These are phyloP conservation scores for Paramecium bursaria DNA, from an alignment of 73 alveolate species.

Conservation along the genomic window DNA sequence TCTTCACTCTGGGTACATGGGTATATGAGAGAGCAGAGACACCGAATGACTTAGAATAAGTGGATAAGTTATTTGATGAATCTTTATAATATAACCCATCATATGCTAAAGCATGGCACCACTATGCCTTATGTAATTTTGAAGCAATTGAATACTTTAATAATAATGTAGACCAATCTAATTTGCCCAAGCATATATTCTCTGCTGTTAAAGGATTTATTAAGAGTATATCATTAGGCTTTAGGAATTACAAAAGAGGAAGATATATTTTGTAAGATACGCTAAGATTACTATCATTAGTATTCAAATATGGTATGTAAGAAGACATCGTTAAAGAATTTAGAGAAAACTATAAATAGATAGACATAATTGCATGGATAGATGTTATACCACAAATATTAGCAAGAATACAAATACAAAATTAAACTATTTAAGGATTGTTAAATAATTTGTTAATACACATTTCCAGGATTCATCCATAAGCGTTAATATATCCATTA, in stretches of 20 bases:
- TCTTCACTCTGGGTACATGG: constrained; percentile 71
- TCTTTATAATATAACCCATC: constrained; percentile 56
- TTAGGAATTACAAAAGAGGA: constrained; percentile 80
- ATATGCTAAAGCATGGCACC: constrained; percentile 71
- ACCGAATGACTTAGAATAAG: constrained; percentile 47
- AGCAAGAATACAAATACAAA: constrained; percentile 93
- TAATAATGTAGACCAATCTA: constrained; percentile 47
- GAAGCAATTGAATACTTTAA: constrained; percentile 68
- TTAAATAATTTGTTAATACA: constrained; percentile 86
- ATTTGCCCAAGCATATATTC: constrained; percentile 75
- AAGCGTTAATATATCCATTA: constrained; percentile 93
- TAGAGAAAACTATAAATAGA: constrained; percentile 84
- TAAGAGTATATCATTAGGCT: constrained; percentile 82
- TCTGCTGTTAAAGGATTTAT: constrained; percentile 95
- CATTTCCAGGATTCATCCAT: constrained; percentile 89
- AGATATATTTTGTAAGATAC: constrained; percentile 83
- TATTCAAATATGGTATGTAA: constrained; percentile 93
- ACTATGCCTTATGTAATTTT: constrained; percentile 61
- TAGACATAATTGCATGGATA: constrained; percentile 93
- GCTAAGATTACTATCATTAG: constrained; percentile 86
- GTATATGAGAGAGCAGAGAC: constrained; percentile 67
- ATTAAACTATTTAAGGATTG: constrained; percentile 79
- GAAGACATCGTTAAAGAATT: constrained; percentile 83
- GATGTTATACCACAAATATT: constrained; percentile 97
- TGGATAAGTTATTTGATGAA: constrained; percentile 67